Evolutionary conservation across 129 eudicot species (phyloP).

Genomic region (Helichrysum umbraculigerum): DNA sequence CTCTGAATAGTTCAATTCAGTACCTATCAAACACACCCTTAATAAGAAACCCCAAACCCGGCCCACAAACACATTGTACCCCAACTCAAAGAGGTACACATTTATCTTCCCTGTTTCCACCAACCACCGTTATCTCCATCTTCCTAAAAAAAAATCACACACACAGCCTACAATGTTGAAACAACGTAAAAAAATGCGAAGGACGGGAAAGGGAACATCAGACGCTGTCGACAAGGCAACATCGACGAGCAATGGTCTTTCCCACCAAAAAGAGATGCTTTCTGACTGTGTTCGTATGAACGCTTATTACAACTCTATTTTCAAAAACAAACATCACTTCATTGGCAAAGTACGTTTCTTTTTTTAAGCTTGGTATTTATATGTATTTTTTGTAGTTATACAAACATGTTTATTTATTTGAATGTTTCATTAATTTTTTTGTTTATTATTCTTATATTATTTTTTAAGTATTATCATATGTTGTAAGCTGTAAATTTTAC

Average conservation of each 20-base stretch:
- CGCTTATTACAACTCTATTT: slow-evolving; percentile 80
- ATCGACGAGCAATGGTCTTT: slow-evolving; percentile 37
- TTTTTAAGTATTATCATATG: neutral
- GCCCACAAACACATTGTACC: slow-evolving; percentile 30
- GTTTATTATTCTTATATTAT: neutral
- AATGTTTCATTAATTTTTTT: neutral
- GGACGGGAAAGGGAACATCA: neutral
- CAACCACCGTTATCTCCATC: slow-evolving; percentile 16
- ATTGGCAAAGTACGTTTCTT: neutral
- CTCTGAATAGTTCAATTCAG: too few relatives aligned
- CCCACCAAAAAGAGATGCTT: slow-evolving; percentile 99
- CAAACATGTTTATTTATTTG: neutral
- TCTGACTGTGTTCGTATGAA: slow-evolving; percentile 97
- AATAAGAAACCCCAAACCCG: too few relatives aligned
- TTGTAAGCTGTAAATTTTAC: neutral
- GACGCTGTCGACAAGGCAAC: neutral
- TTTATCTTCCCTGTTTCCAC: slow-evolving; percentile 18
- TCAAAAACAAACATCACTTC: neutral
- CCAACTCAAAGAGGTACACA: neutral
- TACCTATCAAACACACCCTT: too few relatives aligned
- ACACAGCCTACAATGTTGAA: too few relatives aligned
- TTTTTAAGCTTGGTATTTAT: neutral
- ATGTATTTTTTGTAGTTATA: neutral
- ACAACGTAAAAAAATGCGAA: neutral
- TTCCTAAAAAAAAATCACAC: neutral